Evolutionary conservation across 2,329 filamentous ascomycete genomes (phyloP), one percentile per base, ranked within the genome.

Genomic region (Claviceps africana): DNA sequence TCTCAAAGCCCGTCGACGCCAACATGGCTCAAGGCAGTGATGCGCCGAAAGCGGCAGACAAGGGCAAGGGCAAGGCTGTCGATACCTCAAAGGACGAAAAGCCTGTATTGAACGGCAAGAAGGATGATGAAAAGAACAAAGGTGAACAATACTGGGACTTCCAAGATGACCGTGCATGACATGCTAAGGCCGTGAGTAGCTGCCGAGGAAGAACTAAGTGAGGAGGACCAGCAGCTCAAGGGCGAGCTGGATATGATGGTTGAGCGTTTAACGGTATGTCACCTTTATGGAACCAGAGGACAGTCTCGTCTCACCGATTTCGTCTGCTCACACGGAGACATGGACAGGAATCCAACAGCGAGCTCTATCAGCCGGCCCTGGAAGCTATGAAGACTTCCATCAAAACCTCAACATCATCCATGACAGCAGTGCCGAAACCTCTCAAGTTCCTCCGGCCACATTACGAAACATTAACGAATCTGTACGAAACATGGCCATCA

Each of bases 181-280:
- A 52, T 57, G 53, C 59, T 63, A 57, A 63, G 52, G 17, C 4
- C 13, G 42, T 54, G 56, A 49, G 31, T 48, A 69, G 67, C 62
- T 35, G 71, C 68, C 63, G 67, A 77, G 73, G 91, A 97, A 72
- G 93, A 98, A 72, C 83, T 98, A 61, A 98, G 79, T 64, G 93
- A 98, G 64, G 93, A 98, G 70, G 93, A 98, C 60, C 90, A 97
- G 72, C 90, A 97, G 75, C 82, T 98, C 65, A 98, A 98, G 77
- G 90, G 79, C 65, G 93, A 98, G 72, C 83, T 98, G 56, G 93
- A 98, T 60, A 94, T 97, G 90, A 81, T 98, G 50, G 91, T 96
- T 9, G 93, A 98, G 73, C 82, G 93, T 65, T 76, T 98, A 78
- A 86, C 86, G 69, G 89, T 94, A 73, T 63, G 71, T 61, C 25